Evolutionary conservation across 345 rosid species (phyloP), one percentile per base, ranked within the genome.

Genomic region (Bruguiera sexangula): DNA sequence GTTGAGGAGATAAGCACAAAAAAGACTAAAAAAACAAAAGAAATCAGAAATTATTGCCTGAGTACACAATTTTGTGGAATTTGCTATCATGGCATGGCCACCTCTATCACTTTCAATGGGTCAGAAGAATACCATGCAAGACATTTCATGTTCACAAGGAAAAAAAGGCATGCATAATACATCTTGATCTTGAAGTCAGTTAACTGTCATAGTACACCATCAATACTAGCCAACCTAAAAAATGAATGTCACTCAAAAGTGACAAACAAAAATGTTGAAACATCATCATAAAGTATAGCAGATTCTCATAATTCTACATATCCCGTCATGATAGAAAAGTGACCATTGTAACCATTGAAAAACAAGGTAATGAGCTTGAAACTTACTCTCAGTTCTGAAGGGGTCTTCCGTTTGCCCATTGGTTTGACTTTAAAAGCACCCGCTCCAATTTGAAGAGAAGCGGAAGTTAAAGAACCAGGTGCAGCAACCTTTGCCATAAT

Each of bases 331-430:
- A 34, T 7, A 7, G 37, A 56, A 30, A 63, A 65, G 31, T 43
- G 31, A 57, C 43, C n/a, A 36, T 22, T 15, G 32, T 6, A 50
- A 59, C 21, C 65, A 43, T 15, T 10, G 3, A 63, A 60, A 19
- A 51, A 51, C 60, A 48, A 77, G 52, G 8, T 16, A 37, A 68
- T 37, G 26, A 72, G 11, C 48, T 68, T 63, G 9, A 63, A 76
- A 74, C 78, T 65, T 86, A 88, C 98, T 74, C 98, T 83, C 6
- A 94, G 87, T 74, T 94, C 96, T 11, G 89, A 82, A 1, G 97
- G 98, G 19, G 97, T 93, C 87, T 89, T 89, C 76, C 97, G 79
- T 78, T 86, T 88, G 57, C 79, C 68, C 63, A 78, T 78, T 22
- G 80, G 50, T 36, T 69, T 86, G 62, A 76, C 70, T 39, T 79